Evolutionary conservation across 2,329 filamentous ascomycete genomes (phyloP), one percentile per base, ranked within the genome.

Genomic region (Botrytis byssoidea): DNA sequence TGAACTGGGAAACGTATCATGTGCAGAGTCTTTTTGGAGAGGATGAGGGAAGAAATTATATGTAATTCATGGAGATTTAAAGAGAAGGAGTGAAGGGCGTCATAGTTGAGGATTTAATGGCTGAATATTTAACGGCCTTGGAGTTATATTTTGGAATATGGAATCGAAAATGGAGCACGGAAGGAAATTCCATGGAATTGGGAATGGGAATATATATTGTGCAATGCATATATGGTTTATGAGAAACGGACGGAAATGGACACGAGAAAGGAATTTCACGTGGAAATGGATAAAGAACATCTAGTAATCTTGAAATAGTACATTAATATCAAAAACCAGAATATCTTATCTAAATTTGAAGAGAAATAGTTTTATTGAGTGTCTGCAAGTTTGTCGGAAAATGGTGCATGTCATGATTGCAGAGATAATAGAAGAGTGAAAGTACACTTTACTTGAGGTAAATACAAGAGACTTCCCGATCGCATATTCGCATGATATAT

Each of bases 1-100:
- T 90, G 66, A 84, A 82, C 72, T 90, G 88, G 88, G 88, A 89
- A 79, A 73, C 74, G 37, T 72, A 75, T 29, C 73, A 79, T 78
- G 74, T 77, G 35, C 74, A 73, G 66, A 70, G 66, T 73, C 44
- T 70, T 37, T 73, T 70, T 40, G 71, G 65, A 20, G 71, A 73
- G 25, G 66, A 70, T n/a, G 65, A 70, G 32, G 32, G 37, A 20
- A 72, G 64, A 20, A 40, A 18, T 22, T 72, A 46, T 55, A 67
- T 72, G 70, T 72, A 32, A 65, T 20, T 22, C 14, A 2, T 16
- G 32, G 37, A 25, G 12, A 3, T 4, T 44, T 29, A 7, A 29
- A 40, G 7, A 16, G 14, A 22, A 6, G 48, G 37, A 59, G 29
- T 5, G 42, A 32, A 18, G 29, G 4, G 22, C 20, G 32, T 5